These are phyloP conservation scores for Leishmania guyanensis DNA, from an alignment of 208 protist genomes.

Conservation along the genomic window DNA sequence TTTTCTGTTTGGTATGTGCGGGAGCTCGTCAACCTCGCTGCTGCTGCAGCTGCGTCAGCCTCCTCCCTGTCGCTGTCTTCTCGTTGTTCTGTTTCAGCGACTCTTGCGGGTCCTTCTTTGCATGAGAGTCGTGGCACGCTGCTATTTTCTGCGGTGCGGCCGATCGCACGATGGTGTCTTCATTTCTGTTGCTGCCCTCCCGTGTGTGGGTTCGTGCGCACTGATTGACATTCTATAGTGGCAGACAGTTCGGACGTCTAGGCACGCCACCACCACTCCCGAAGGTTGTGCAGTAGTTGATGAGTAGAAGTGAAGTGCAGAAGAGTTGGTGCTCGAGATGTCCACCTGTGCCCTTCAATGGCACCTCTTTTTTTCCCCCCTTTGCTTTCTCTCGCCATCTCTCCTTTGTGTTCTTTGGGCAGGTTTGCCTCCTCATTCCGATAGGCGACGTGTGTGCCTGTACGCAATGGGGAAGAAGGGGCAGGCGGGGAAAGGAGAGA, in stretches of 20 bases:
- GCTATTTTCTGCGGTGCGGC: background rate
- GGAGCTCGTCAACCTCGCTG: background rate
- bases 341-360: background rate
- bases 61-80: background rate
- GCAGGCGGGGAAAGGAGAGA: no score
- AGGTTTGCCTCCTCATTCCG: no score
- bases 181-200: background rate
- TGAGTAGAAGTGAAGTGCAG: background rate
- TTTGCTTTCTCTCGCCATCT: background rate
- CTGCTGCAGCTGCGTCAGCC: background rate
- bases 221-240: background rate
- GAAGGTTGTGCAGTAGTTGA: background rate
- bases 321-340: background rate
- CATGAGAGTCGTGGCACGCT: background rate
- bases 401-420: background rate
- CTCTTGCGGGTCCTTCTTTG: background rate
- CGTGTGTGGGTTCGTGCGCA: background rate
- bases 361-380: background rate
- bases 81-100: background rate
- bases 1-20: background rate
- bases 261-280: background rate
- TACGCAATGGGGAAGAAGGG: no score
- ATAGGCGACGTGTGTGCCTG: no score
- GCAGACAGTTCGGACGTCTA: background rate
- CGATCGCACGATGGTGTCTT: background rate